Base-by-base conservation (phyloP, 371 early-diverging fungal species). In the Chytridium lagenaria region DNA sequence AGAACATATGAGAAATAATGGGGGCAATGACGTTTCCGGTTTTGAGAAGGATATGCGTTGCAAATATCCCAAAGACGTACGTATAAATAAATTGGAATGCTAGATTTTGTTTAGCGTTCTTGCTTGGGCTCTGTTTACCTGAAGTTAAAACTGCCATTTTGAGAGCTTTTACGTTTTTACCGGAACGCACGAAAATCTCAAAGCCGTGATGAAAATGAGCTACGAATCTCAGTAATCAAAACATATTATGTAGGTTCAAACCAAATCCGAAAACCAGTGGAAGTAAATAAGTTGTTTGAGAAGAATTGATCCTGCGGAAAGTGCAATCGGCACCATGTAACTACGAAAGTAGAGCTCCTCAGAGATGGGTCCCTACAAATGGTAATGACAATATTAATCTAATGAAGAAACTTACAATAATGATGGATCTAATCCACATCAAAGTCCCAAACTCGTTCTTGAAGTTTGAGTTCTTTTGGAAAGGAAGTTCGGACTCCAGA, bases 281-380 rank as follows among this genome's bases (percentile, higher is more conserved):
- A 1, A 86, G 79, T 0, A 78, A 59, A 74, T 87, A n/a, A n/a
- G n/a, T n/a, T n/a, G n/a, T n/a, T n/a, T n/a, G n/a, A n/a, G n/a
- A n/a, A n/a, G n/a, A n/a, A n/a, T n/a, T n/a, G n/a, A n/a, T n/a
- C n/a, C n/a, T n/a, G n/a, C n/a, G n/a, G n/a, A n/a, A n/a, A n/a
- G n/a, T n/a, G 87, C 67, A 1, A 88, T 68, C 19, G 87, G 80
- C 33, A 90, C 78, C 80, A 90, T 87, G 72, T 87, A 89, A 26
- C 84, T 80, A 67, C 92, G 80, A 77, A 92, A 92, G 12, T 90
- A 87, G 71, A 87, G 77, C 71, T 92, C 92, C 78, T 92, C 92
- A 12, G 88, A 84, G 16, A 86, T 51, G 22, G 92, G 92, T 7
- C 86, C 91, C 44, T 44, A 19, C 19, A 19, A 7, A 19, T 19